Evolutionary conservation across 2,329 filamentous ascomycete genomes (phyloP).

Genomic region (Keithomyces neogunnii): DNA sequence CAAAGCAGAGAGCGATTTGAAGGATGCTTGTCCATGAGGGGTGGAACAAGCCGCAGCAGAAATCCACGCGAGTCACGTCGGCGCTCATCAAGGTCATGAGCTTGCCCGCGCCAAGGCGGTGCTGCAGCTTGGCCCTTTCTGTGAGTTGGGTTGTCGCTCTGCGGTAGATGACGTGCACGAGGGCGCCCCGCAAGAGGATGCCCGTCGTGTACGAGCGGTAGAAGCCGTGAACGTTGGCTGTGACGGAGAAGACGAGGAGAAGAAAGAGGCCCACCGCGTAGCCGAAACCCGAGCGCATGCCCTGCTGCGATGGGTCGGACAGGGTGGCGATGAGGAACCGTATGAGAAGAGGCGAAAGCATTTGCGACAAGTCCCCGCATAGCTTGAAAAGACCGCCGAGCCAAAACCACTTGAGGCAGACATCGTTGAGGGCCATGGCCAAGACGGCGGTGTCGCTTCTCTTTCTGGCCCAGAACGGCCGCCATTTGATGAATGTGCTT

Average conservation of each 20-base stretch:
- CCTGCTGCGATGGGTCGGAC: constrained; percentile 11
- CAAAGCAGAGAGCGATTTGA: constrained; percentile 20
- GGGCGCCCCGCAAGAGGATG: constrained; percentile 12
- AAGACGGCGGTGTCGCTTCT: constrained; percentile 17
- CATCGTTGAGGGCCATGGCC: constrained; percentile 19
- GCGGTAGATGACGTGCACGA: constrained; percentile 14
- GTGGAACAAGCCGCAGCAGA: constrained; percentile 23
- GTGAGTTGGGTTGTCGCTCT: constrained; percentile 11
- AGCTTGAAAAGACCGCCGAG: constrained; percentile 18
- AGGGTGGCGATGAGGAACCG: constrained; percentile 15
- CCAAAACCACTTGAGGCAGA: constrained; percentile 22
- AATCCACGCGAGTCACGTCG: constrained; percentile 22
- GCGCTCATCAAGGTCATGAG: constrained; percentile 24
- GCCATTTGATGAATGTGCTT: constrained; percentile 1
- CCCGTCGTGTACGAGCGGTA: constrained; percentile 14
- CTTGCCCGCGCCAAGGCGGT: constrained; percentile 16
- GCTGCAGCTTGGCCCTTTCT: constrained; percentile 13
- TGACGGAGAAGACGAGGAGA: constrained; percentile 16
- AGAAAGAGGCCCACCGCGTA: constrained; percentile 16
- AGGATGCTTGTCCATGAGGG: constrained; percentile 22
- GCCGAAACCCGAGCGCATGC: constrained; percentile 12
- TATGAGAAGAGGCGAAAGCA: constrained; percentile 16
- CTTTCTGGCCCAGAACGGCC: constrained; percentile 18
- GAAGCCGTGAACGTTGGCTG: constrained; percentile 18
- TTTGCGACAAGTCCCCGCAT: constrained; percentile 16